Base-by-base conservation (phyloP, 176 grass and related monocot species). In the Oryza officinalis region DNA sequence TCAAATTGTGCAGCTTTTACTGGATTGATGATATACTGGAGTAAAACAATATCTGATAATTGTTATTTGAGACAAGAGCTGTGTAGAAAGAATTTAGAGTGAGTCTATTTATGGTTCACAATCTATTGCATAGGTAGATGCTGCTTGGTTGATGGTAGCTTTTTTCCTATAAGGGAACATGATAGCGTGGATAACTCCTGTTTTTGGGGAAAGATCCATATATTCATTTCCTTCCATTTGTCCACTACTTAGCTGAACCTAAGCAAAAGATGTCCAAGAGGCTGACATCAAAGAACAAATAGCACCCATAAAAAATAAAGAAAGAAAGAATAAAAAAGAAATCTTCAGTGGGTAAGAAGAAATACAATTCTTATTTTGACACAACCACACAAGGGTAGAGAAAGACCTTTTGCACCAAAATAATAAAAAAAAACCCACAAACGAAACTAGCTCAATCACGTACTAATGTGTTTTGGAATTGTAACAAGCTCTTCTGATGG, bases 51-150 rank as follows among this genome's bases (percentile, higher is more conserved):
- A 17, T 27, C 18, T 33, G 11, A 45, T 26, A 74, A 50, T 84
- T 84, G 4, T 65, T 10, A n/a, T 72, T 66, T 23, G n/a, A 71
- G 30, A 59, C 20, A 63, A 69, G 2, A 50, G 31, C 69, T 30
- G 17, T 69, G 13, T 49, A 71, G 37, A 82, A 82, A 72, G 38
- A 69, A 76, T 87, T 35, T 81, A 28, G 38, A 69, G 64, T 23
- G 17, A 46, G 35, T 40, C 23, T 8, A 37, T 71, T 23, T 45
- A 20, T 46, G 10, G 17, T 49, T 27, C 31, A 5, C 27, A 80
- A 47, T 60, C 31, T 84, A 72, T 27, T 80, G 80, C 30, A 47
- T 50, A 64, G 28, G 49, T 50, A 64, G 44, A n/a, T 27, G 37
- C 12, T 81, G 65, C 40, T 46, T 85, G 50, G 30, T 75, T 69